Base-by-base conservation (phyloP, 108 stramenopile genomes). In the Cylindrotheca fusiformis region DNA sequence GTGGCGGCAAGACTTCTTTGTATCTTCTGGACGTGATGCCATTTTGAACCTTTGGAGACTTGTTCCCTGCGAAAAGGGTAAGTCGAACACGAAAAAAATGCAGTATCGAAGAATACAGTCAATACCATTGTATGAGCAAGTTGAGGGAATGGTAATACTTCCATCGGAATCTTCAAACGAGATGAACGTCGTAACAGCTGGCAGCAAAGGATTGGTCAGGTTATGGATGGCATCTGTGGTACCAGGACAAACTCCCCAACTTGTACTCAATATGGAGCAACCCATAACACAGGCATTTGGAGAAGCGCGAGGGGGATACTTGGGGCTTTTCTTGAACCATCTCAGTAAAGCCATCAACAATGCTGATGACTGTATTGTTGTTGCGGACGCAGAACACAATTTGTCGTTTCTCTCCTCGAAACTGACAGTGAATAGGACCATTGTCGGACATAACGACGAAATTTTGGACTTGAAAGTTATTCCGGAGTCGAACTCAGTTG, bases 391-490 rank as follows among this genome's bases (percentile, higher is more conserved):
- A 0, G 97, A 96, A 62, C 91, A 96, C 70, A 95, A 95, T 73
- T 58, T 97, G 44, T 59, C 80, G 18, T 93, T 93, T 69, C 68
- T 95, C 22, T 75, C 74, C 18, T 58, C 65, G 0, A 30, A 50
- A 2, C 47, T 80, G 17, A 19, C 62, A 3, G 55, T 79, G 0
- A 54, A 75, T 55, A 78, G 94, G 51, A 81, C 90, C 19, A 91
- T 96, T 69, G 91, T 97, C 41, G 97, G 95, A 0, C 85, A 91
- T 58, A 95, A 97, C 60, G 97, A 95, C 46, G 95, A 97, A 70
- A 88, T 97, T 46, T 80, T 97, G 17, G 97, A 96, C 66, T 55
- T 97, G 22, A 88, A 91, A 32, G 70, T 88, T 24, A 76, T 97
- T 31, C 95, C 95, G 8, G 10, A 36, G 26, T 50, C 54, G 1